Evolutionary conservation across 768 basidiomycete species (phyloP).

Genomic region (Suillus hirtellus): DNA sequence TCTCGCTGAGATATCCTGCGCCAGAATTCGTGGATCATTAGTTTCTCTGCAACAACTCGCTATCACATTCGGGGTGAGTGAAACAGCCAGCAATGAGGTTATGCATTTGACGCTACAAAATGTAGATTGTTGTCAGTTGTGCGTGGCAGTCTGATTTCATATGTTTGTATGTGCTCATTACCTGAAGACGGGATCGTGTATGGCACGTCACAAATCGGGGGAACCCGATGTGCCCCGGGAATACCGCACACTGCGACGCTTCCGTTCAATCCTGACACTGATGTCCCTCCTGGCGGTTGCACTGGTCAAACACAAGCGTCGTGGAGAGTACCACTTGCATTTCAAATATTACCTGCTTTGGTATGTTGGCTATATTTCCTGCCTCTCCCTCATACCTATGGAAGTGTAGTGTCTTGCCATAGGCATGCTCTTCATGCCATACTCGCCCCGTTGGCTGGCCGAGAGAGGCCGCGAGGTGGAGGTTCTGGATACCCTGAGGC

Average conservation of each 20-base stretch:
- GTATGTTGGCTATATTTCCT: conserved; percentile 24
- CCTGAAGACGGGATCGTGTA: conserved; percentile 34
- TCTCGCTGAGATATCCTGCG: conserved; percentile 40
- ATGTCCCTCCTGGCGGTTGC: conserved; percentile 33
- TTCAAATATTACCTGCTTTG: conserved; percentile 41
- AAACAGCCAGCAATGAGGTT: conserved; percentile 1
- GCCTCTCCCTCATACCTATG: not conserved
- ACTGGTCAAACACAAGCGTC: conserved; percentile 33
- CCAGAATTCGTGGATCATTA: conserved; percentile 38
- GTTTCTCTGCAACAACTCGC: conserved; percentile 38
- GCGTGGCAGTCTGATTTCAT: conserved; percentile 10
- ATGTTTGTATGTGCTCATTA: not conserved
- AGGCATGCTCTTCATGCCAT: conserved; percentile 38
- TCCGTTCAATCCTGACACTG: conserved; percentile 28
- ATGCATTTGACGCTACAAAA: not conserved
- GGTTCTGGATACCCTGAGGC: conserved; percentile 34
- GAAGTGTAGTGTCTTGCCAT: conserved; percentile 28
- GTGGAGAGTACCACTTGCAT: conserved; percentile 37
- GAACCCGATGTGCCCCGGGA: conserved; percentile 30
- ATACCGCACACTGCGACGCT: conserved; percentile 32
- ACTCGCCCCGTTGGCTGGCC: conserved; percentile 45
- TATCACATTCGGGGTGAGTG: conserved; percentile 36
- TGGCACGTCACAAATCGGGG: conserved; percentile 36
- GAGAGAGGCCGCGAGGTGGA: conserved; percentile 39
- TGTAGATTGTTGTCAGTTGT: conserved; percentile 35